phyloP scores from a whole-genome alignment of 768 basidiomycete species.

The Boletus eberwhitei region DNA sequence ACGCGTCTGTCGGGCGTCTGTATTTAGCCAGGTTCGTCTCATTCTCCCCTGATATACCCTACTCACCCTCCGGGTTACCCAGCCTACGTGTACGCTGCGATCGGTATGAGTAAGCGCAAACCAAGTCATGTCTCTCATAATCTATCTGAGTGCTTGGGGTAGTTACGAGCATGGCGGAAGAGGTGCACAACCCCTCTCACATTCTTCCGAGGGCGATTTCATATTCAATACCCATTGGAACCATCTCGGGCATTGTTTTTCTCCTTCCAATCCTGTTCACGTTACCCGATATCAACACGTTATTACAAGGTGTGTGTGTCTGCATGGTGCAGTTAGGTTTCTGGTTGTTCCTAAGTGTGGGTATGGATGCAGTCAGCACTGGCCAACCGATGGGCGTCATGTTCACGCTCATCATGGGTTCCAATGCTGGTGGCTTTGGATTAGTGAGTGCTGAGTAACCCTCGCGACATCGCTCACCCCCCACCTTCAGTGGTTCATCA shows the following conservation, averaged over 20 bases:
- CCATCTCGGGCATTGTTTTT: slow-evolving; percentile 49
- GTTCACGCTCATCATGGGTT: too few relatives aligned
- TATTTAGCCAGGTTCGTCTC: slow-evolving; percentile 27
- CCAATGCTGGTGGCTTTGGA: too few relatives aligned
- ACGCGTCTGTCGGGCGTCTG: not conserved
- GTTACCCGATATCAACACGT: slow-evolving; percentile 50
- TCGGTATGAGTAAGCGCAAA: slow-evolving; percentile 53
- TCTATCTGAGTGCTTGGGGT: slow-evolving; percentile 1
- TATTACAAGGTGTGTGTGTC: slow-evolving; percentile 51
- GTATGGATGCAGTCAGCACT: slow-evolving; percentile 42
- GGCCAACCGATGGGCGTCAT: too few relatives aligned
- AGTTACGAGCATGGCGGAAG: slow-evolving; percentile 68
- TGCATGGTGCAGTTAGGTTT: not conserved
- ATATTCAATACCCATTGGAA: slow-evolving; percentile 51
- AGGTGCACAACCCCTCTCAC: slow-evolving; percentile 54
- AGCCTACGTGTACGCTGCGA: slow-evolving; percentile 57
- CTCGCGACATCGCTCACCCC: too few relatives aligned
- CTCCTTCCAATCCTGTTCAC: slow-evolving; percentile 65
- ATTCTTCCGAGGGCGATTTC: slow-evolving; percentile 56
- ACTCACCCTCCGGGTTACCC: slow-evolving; percentile 17
- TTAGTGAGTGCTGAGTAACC: too few relatives aligned
- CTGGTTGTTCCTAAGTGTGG: slow-evolving; percentile 1
- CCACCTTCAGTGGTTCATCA: too few relatives aligned
- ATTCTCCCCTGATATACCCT: not conserved
- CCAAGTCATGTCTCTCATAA: not conserved